These are phyloP conservation scores for Areca catechu DNA, from an alignment of 176 grass and related monocot genomes.

Conservation along the genomic window DNA sequence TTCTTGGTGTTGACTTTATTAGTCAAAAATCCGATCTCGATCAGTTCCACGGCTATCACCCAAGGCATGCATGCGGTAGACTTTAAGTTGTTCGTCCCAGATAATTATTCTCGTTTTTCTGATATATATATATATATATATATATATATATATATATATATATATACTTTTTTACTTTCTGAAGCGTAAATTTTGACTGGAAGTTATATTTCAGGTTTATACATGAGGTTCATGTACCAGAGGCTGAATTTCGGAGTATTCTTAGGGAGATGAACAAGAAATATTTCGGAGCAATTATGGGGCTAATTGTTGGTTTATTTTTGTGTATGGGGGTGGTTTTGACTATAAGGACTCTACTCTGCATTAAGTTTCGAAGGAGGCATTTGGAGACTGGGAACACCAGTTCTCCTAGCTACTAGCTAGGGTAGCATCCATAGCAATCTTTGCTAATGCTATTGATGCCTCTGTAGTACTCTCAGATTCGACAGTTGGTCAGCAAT, in stretches of 20 bases:
- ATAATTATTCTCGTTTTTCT: no score
- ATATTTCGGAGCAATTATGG: constrained; percentile 51
- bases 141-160: no score
- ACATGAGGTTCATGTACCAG: no score
- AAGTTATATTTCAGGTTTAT: no score
- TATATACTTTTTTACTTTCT: no score
- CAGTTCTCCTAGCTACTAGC: constrained; percentile 72
- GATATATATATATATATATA: no score
- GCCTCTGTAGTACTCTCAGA: constrained; percentile 36
- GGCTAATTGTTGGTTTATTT: constrained; percentile 48
- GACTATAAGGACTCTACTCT: constrained; percentile 50
- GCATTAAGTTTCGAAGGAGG: constrained; percentile 50
- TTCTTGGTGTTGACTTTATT: no score
- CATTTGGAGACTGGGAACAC: constrained; percentile 43
- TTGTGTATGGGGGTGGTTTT: constrained; percentile 64
- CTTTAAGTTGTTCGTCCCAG: no score
- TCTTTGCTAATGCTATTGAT: constrained; percentile 44
- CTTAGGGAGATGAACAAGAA: constrained; percentile 21
- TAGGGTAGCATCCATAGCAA: constrained; percentile 48
- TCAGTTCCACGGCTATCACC: no score
- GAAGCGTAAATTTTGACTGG: no score
- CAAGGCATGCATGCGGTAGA: no score
- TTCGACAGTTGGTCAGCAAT: constrained; percentile 51
- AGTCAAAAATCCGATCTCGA: no score
- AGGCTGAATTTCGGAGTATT: background rate